Evolutionary conservation across 2,329 filamentous ascomycete species (phyloP).

Genomic region (Aureobasidium sp.): DNA sequence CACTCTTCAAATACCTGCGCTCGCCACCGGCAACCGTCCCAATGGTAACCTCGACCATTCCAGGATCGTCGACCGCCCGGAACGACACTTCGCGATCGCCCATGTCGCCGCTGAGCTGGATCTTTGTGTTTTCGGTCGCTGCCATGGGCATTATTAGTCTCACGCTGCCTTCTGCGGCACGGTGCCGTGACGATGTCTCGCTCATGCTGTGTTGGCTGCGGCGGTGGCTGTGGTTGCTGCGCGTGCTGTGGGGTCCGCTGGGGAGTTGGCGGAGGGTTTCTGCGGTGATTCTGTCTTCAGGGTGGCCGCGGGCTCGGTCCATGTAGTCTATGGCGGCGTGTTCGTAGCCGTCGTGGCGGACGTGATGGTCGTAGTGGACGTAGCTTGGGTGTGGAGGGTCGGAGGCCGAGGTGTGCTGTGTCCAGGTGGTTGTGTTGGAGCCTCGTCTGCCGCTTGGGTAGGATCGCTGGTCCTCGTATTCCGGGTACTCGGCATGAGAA

Average conservation of each 20-base stretch:
- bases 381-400: not conserved
- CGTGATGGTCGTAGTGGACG: not conserved
- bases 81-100: not conserved
- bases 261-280: not conserved
- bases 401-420: not conserved
- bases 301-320: not conserved
- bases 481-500: not conserved
- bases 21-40: not conserved
- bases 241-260: not conserved
- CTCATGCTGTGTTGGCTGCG: conserved; percentile 7
- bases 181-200: not conserved
- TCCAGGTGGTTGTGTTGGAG: not conserved
- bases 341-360: not conserved
- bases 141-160: conserved; percentile 1
- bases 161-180: not conserved
- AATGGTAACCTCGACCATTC: conserved; percentile 1
- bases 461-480: not conserved
- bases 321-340: not conserved
- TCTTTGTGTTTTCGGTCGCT: not conserved
- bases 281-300: not conserved
- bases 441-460: not conserved
- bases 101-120: conserved; percentile 1
- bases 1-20: not conserved
- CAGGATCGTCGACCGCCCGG: not conserved
- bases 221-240: not conserved